A percentile compares a stretch with the other conserved stretches of the same genome.
phyloP scores from a whole-genome alignment of 2,329 filamentous ascomycete genomes.

The Pseudofabraea citricarpa region DNA sequence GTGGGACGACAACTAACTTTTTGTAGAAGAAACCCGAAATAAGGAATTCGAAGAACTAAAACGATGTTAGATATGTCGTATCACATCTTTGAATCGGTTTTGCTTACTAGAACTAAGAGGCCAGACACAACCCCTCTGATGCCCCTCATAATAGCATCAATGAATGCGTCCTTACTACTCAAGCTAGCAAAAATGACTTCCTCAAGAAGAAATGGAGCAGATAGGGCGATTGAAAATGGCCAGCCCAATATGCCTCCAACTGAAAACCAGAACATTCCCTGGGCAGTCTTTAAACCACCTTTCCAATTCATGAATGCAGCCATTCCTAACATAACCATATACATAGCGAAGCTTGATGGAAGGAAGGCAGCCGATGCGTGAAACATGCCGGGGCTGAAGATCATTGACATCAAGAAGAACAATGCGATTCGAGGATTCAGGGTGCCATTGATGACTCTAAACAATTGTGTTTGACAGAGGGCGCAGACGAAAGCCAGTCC shows the following conservation, averaged over 20 bases:
- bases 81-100: no score
- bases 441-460: constrained; percentile 68
- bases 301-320: constrained; percentile 89
- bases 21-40: constrained; percentile 85
- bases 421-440: constrained; percentile 81
- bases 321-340: constrained; percentile 79
- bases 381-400: constrained; percentile 87
- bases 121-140: constrained; percentile 55
- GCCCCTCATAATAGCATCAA: constrained; percentile 56
- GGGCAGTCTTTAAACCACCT: constrained; percentile 71
- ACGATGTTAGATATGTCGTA: constrained; percentile 22
- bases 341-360: constrained; percentile 97
- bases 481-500: constrained; percentile 73
- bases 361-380: constrained; percentile 83
- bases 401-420: constrained; percentile 73
- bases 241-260: constrained; percentile 82
- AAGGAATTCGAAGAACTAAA: constrained; percentile 60
- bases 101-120: constrained; percentile 25
- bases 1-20: constrained; percentile 70
- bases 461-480: constrained; percentile 76
- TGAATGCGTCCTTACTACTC: constrained; percentile 52
- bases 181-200: constrained; percentile 58
- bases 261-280: constrained; percentile 88
- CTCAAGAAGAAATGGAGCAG: constrained; percentile 75
- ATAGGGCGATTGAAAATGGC: constrained; percentile 86